These are phyloP conservation scores for Wickerhamiella bombiphila DNA, from an alignment of 805 yeast species.

Conservation along the genomic window DNA sequence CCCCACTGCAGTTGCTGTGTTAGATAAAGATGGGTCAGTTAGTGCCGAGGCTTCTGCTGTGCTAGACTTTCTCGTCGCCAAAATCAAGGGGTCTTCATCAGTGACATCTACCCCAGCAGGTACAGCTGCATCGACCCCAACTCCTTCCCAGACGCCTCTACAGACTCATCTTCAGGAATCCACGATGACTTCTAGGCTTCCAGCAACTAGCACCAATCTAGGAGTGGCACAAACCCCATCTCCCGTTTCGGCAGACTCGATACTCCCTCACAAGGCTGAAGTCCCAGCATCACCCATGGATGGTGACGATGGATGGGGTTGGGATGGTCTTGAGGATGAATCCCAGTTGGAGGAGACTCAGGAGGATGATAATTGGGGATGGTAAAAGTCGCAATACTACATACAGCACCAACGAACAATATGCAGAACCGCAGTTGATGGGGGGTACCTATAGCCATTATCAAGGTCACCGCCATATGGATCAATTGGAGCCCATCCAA, in stretches of 20 bases:
- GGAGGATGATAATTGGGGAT: conserved; percentile 23
- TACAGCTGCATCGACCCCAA: not conserved
- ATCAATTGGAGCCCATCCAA: too few species aligned
- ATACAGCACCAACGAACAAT: too few species aligned
- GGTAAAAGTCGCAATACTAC: too few species aligned
- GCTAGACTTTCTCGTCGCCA: conserved; percentile 45
- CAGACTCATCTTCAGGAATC: not conserved
- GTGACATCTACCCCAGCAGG: not conserved
- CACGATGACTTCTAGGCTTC: too few species aligned
- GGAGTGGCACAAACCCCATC: too few species aligned
- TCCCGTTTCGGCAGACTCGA: too few species aligned
- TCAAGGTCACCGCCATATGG: too few species aligned
- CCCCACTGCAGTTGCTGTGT: conserved; percentile 66
- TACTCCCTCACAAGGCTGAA: not conserved
- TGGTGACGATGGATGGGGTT: conserved; percentile 10
- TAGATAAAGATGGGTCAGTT: conserved; percentile 59
- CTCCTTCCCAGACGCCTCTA: too few species aligned
- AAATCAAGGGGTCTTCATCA: conserved; percentile 31
- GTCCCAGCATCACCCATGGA: not conserved
- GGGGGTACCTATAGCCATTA: too few species aligned
- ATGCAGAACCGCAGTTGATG: too few species aligned
- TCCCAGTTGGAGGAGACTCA: conserved; percentile 19
- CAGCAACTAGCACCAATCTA: too few species aligned
- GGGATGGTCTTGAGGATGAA: conserved; percentile 9
- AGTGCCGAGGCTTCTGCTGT: conserved; percentile 57